phyloP scores from a whole-genome alignment of 2,329 filamentous ascomycete species.

The Emmonsia crescens region DNA sequence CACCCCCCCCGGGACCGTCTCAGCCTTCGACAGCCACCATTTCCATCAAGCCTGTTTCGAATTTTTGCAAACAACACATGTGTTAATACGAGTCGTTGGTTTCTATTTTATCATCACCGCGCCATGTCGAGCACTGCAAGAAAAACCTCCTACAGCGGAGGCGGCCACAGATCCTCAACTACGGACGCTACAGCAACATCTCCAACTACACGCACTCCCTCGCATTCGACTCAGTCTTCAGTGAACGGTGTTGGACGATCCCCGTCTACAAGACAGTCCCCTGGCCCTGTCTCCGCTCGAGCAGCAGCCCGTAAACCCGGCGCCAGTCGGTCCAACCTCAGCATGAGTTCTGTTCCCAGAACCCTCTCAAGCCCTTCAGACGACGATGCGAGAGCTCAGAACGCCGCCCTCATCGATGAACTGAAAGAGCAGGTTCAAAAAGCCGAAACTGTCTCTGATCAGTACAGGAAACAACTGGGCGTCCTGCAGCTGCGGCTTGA shows the following conservation, averaged over 20 bases:
- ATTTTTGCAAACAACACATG: background rate
- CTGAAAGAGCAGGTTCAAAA: slow-evolving; percentile 71
- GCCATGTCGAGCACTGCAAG: slow-evolving; percentile 11
- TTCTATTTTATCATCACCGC: background rate
- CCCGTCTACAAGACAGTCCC: slow-evolving; percentile 50
- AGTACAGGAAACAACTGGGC: slow-evolving; percentile 72
- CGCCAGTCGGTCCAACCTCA: slow-evolving; percentile 31
- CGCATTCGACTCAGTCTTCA: slow-evolving; percentile 42
- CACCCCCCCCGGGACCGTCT: background rate
- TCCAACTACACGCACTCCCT: slow-evolving; percentile 26
- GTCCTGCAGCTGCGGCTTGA: slow-evolving; percentile 78
- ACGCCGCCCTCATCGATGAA: slow-evolving; percentile 68
- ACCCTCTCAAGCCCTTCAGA: slow-evolving; percentile 44
- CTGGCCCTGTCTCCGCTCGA: slow-evolving; percentile 57
- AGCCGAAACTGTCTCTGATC: slow-evolving; percentile 66
- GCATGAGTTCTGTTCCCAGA: slow-evolving; percentile 35
- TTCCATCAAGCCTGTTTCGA: background rate
- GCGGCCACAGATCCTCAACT: slow-evolving; percentile 4
- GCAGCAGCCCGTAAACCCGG: slow-evolving; percentile 54
- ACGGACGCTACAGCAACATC: background rate
- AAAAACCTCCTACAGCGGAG: background rate
- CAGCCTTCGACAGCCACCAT: background rate
- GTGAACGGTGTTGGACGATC: slow-evolving; percentile 45
- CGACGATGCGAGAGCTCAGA: slow-evolving; percentile 67
- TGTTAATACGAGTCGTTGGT: slow-evolving; percentile 1